Conservation (phyloP, 352 stramenopile genomes). For the Phytophthora citricola region DNA sequence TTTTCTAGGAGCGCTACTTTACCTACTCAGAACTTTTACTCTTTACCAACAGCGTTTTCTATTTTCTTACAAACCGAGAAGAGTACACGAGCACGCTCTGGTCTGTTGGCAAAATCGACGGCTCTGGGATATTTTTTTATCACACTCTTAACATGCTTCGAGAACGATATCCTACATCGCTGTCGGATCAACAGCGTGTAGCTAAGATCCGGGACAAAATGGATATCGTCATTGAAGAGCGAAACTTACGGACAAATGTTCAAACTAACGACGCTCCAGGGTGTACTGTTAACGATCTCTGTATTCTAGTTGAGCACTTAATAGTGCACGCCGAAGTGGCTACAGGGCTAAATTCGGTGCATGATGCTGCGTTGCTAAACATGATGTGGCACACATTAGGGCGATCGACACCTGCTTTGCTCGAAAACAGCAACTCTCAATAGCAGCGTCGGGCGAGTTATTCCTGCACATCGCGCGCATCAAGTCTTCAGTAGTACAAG, state of each 20-base stretch:
- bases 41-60: slow-evolving; percentile 6
- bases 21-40: slow-evolving; percentile 4
- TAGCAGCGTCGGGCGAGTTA: too few relatives aligned
- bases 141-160: slow-evolving; percentile 15
- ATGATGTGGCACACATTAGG: too few relatives aligned
- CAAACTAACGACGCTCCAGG: slow-evolving; percentile 28
- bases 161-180: slow-evolving; percentile 6
- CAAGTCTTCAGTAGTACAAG: too few relatives aligned
- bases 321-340: too few relatives aligned
- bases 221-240: slow-evolving; percentile 26
- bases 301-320: too few relatives aligned
- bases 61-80: slow-evolving; percentile 32
- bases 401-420: too few relatives aligned
- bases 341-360: too few relatives aligned
- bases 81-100: slow-evolving; percentile 4
- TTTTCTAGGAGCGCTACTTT: neutral
- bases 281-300: slow-evolving; percentile 14
- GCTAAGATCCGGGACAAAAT: slow-evolving; percentile 35
- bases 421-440: too few relatives aligned
- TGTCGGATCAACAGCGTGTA: slow-evolving; percentile 19
- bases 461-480: too few relatives aligned
- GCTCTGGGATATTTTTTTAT: slow-evolving; percentile 17
- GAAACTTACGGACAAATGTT: slow-evolving; percentile 23
- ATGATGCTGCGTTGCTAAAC: too few relatives aligned
- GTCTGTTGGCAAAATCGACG: slow-evolving; percentile 19